Base-by-base conservation (phyloP, 352 stramenopile species). In the Thalassiosira hispida region DNA sequence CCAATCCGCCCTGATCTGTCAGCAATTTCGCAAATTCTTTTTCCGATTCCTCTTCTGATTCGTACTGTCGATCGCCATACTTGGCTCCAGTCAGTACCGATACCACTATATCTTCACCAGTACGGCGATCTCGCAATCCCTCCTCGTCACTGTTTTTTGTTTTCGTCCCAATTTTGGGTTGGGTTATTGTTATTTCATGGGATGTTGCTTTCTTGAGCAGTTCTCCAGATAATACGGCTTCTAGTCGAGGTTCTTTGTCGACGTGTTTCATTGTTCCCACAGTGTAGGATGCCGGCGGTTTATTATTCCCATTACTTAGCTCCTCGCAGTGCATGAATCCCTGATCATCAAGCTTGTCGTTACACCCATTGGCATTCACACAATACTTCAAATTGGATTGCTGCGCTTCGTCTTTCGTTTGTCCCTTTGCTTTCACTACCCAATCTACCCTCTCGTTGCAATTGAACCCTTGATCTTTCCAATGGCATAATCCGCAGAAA, bases 61-160 rank as follows among this genome's bases (percentile, higher is more conserved):
- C 64, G 55, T 84, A 84, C 22, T 60, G 27, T 9, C 69, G 68
- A 72, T 79, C 69, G 29, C 76, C 76, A 51, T 62, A 77, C 42
- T 72, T 67, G 1, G 76, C 76, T 1, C 49, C 76, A 42, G 44
- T 51, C 25, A 84, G 56, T 44, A 76, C 76, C 1, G 66, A 72
- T 9, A 9, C n/a, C n/a, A 84, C 35, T 35, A 84, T 77, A 66
- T 84, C 76, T 31, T 72, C 40, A 9, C 23, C 40, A 16, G 49
- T 57, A 0, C 75, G 59, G 18, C 29, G 29, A 62, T 79, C 63
- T 1, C 57, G 16, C 14, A 84, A 25, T 55, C 75, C 75, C 38
- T 76, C 73, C 22, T 59, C 29, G 18, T 64, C 9, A 0, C n/a
- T 51, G 16, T 49, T 23, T 22, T 73, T 76, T 47, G 25, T 18